phyloP scores from a whole-genome alignment of 2,329 filamentous ascomycete genomes.

The Calonectria crousiana region DNA sequence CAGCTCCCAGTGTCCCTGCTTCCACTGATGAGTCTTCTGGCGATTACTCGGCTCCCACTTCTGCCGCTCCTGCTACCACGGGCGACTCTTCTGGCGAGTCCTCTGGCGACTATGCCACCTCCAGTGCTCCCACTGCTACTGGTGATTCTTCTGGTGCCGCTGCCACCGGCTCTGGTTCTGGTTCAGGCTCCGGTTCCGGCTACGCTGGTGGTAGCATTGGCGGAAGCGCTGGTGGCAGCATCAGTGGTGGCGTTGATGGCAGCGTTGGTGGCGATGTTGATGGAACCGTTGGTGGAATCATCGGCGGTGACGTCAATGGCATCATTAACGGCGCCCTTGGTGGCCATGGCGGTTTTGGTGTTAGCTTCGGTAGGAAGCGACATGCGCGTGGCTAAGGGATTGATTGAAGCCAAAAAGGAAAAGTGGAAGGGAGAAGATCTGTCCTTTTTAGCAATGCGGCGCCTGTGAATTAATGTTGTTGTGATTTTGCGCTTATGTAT shows the following conservation, averaged over 20 bases:
- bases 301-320: not conserved
- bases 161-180: not conserved
- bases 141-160: not conserved
- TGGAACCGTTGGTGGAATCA: not conserved
- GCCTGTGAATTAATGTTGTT: conserved; percentile 2
- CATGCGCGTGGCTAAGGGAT: not conserved
- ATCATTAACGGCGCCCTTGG: not conserved
- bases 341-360: not conserved
- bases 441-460: not conserved
- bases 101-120: not conserved
- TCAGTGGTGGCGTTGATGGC: not conserved
- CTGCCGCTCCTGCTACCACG: not conserved
- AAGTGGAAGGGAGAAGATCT: not conserved
- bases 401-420: not conserved
- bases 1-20: not conserved
- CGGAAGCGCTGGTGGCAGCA: not conserved
- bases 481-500: conserved; percentile 19
- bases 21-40: not conserved
- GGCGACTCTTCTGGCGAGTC: not conserved
- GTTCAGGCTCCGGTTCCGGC: not conserved
- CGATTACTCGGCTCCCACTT: not conserved
- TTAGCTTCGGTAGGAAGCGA: not conserved
- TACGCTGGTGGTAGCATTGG: not conserved
- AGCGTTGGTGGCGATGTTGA: not conserved
- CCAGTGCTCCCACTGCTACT: not conserved